A percentile compares a stretch with the other conserved stretches of the same genome.
Evolutionary conservation across 345 rosid genomes (phyloP).

Genomic region (Moricandia moricandioides): DNA sequence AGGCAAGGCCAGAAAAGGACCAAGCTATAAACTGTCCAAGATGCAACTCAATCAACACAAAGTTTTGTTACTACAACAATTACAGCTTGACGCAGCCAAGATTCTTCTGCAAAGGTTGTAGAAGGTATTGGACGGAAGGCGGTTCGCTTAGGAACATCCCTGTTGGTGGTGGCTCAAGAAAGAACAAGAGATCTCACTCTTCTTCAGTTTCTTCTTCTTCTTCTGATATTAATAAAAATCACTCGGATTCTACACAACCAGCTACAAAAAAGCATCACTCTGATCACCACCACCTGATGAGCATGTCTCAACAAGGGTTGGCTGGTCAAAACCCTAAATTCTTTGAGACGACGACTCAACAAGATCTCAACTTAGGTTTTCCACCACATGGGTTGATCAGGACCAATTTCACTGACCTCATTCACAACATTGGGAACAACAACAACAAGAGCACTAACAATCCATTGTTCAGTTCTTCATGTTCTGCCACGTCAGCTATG

Average conservation of each 20-base stretch:
- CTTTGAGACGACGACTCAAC: constrained; percentile 46
- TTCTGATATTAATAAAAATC: constrained; percentile 20
- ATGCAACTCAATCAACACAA: constrained; percentile 93
- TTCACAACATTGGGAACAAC: constrained; percentile 46
- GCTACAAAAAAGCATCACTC: constrained; percentile 58
- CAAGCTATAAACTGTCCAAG: constrained; percentile 92
- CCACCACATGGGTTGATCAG: constrained; percentile 49
- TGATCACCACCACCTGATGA: constrained; percentile 41
- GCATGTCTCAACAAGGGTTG: constrained; percentile 43
- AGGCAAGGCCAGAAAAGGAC: constrained; percentile 72
- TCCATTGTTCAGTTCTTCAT: constrained; percentile 38
- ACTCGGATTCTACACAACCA: constrained; percentile 36
- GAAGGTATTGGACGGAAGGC: constrained; percentile 99
- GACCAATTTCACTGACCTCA: constrained; percentile 56
- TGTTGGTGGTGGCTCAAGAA: constrained; percentile 96
- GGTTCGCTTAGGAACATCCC: constrained; percentile 95
- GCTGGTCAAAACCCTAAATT: constrained; percentile 56
- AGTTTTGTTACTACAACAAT: constrained; percentile 98
- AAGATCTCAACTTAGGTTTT: constrained; percentile 83
- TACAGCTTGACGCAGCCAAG: constrained; percentile 98
- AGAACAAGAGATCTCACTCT: constrained; percentile 81
- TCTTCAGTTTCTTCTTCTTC: constrained; percentile 39
- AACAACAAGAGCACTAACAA: constrained; percentile 32
- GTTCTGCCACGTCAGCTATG: constrained; percentile 33
- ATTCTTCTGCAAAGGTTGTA: constrained; percentile 92